Conservation (phyloP, 2,329 filamentous ascomycete species). For the Paraphoma sp. region DNA sequence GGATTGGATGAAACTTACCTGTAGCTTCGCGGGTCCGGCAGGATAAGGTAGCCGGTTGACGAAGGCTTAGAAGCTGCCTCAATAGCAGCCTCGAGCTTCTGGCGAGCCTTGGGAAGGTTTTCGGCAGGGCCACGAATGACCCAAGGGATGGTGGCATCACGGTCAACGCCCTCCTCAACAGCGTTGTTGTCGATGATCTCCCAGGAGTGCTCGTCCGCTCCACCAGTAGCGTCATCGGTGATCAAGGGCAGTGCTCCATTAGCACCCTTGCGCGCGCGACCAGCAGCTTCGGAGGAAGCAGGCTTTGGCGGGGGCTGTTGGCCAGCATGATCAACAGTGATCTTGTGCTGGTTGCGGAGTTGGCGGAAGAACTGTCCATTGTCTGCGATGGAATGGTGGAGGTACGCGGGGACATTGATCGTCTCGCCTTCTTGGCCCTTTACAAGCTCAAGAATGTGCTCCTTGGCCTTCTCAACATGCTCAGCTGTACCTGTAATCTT, state of each 20-base stretch:
- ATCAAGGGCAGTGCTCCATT: slow-evolving; percentile 83
- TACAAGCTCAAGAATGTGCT: slow-evolving; percentile 77
- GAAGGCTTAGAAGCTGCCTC: slow-evolving; percentile 72
- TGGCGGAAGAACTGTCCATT: slow-evolving; percentile 93
- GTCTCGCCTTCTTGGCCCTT: slow-evolving; percentile 91
- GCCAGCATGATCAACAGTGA: slow-evolving; percentile 90
- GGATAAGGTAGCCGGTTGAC: slow-evolving; percentile 83
- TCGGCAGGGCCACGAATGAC: slow-evolving; percentile 81
- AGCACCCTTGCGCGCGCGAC: slow-evolving; percentile 56
- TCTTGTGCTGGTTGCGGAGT: slow-evolving; percentile 82
- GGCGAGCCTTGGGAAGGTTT: slow-evolving; percentile 81
- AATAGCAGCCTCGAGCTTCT: slow-evolving; percentile 74
- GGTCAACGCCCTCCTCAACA: slow-evolving; percentile 58
- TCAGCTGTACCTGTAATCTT: slow-evolving; percentile 82
- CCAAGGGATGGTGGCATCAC: slow-evolving; percentile 77
- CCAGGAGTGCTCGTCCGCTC: slow-evolving; percentile 77
- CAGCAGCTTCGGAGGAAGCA: slow-evolving; percentile 55
- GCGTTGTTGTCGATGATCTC: slow-evolving; percentile 73
- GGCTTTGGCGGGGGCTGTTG: slow-evolving; percentile 77
- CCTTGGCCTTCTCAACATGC: slow-evolving; percentile 84
- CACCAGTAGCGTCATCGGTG: slow-evolving; percentile 73
- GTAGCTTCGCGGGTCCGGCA: slow-evolving; percentile 89
- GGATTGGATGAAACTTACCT: slow-evolving; percentile 35
- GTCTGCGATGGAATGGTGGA: slow-evolving; percentile 86
- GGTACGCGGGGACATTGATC: slow-evolving; percentile 78